Evolutionary conservation across 2,329 filamentous ascomycete genomes (phyloP), one percentile per base, ranked within the genome.

Genomic region (Cercospora beticola): DNA sequence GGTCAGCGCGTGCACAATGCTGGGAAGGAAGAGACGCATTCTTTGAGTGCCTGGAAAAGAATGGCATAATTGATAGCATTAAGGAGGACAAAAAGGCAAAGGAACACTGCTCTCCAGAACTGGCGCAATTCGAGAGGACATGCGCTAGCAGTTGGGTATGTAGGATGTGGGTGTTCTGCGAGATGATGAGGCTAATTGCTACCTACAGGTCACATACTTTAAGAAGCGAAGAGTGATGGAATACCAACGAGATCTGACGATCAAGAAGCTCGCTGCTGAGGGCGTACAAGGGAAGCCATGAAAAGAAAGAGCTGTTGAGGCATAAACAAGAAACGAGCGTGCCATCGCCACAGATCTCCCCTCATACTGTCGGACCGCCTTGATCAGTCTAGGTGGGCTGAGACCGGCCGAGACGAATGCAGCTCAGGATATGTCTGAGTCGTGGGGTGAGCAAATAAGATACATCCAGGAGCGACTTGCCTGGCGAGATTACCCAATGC

Each of bases 201-300:
- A 5, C 7, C 4, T 14, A 64, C 75, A 95, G 92, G 92, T 97
- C 70, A 93, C 93, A 82, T 98, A 99, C 81, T 99, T 99, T 83
- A 97, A 98, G 85, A 94, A 97, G 81, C 91, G 93, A 82, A 87
- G 95, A 76, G 92, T 98, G 40, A 94, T 96, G 82, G 95, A 99
- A 75, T 87, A 92, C 77, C 92, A 97, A 75, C 93, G 94, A 81
- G 90, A 92, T 77, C 85, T 89, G 81, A 91, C 92, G 26, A 83
- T 97, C 72, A 90, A 91, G 75, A 88, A 88, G 78, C 87, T 97
- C 75, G 79, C 81, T 77, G 79, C 81, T 73, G 76, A 85, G 77
- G 82, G 82, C 12, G 78, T 78, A 78, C 73, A 72, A 59, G 65
- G 68, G 9, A 72, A 76, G 69, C 68, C 75, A 26, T 69, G 68